These are phyloP conservation scores for Ceratobasidium sp. DNA, from an alignment of 1,284 basidiomycete genomes.

Conservation along the genomic window DNA sequence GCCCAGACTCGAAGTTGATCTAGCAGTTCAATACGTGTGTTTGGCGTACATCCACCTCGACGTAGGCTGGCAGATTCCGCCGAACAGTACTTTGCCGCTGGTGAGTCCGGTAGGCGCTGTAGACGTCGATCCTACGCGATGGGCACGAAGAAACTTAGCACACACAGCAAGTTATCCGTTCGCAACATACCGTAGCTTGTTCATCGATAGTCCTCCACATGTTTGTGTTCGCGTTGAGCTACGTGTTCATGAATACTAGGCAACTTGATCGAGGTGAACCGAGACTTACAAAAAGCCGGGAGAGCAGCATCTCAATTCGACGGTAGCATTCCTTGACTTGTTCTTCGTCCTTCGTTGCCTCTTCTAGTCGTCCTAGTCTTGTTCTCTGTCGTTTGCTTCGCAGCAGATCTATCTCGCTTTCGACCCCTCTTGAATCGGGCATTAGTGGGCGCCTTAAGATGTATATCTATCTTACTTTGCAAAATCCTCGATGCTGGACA, in stretches of 20 bases:
- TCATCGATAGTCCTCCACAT: not conserved
- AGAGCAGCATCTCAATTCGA: not conserved
- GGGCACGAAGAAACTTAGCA: too few relatives aligned
- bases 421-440: too few relatives aligned
- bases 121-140: not conserved
- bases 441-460: too few relatives aligned
- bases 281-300: not conserved
- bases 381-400: not conserved
- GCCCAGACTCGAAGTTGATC: not conserved
- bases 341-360: not conserved
- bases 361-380: too few relatives aligned
- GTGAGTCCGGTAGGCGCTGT: not conserved
- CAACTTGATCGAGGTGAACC: not conserved
- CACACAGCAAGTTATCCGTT: too few relatives aligned
- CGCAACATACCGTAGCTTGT: not conserved
- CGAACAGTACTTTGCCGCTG: not conserved
- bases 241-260: not conserved
- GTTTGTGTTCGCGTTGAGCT: not conserved
- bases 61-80: not conserved
- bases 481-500: too few relatives aligned
- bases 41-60: not conserved
- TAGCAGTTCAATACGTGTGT: not conserved
- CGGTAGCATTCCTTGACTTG: not conserved
- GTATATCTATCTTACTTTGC: too few relatives aligned
- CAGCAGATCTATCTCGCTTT: too few relatives aligned